Evolutionary conservation across 768 basidiomycete genomes (phyloP).

Genomic region (Gloeostereum incarnatum): DNA sequence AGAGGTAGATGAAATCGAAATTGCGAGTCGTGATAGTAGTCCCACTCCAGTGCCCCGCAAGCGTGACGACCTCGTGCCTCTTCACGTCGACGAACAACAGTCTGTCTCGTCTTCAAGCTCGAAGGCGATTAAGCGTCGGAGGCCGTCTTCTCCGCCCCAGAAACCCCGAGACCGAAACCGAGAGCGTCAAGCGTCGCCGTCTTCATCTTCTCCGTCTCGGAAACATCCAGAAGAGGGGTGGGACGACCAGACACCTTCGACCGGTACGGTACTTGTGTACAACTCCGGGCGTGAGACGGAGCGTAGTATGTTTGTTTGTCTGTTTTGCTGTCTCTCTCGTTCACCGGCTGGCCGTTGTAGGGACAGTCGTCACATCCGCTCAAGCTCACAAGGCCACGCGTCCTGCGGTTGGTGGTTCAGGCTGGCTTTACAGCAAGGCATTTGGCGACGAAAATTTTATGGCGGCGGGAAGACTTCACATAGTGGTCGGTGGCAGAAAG

Average conservation of each 20-base stretch:
- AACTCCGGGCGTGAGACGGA: constrained; percentile 37
- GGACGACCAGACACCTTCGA: constrained; percentile 13
- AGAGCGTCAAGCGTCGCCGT: no score
- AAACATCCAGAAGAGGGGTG: constrained; percentile 2
- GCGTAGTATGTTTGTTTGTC: constrained; percentile 35
- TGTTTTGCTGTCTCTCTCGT: background rate
- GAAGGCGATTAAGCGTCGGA: no score
- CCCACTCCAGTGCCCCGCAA: no score
- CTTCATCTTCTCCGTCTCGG: no score
- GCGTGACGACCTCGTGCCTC: no score
- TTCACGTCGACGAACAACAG: no score
- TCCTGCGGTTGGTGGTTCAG: constrained; percentile 33
- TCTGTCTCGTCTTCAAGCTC: no score
- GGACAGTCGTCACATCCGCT: constrained; percentile 55
- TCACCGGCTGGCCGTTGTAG: constrained; percentile 3
- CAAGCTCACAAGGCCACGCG: constrained; percentile 39
- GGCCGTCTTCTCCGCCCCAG: no score
- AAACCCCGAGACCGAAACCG: no score
- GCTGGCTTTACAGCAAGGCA: constrained; percentile 64
- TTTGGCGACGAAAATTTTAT: constrained; percentile 68
- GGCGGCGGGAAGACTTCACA: constrained; percentile 57
- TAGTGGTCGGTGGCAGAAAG: constrained; percentile 50
- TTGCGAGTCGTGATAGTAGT: no score
- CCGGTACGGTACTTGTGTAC: constrained; percentile 50
- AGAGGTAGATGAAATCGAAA: no score